phyloP scores from a whole-genome alignment of 495 filamentous ascomycete species.

The Aspergillus biplanus region DNA sequence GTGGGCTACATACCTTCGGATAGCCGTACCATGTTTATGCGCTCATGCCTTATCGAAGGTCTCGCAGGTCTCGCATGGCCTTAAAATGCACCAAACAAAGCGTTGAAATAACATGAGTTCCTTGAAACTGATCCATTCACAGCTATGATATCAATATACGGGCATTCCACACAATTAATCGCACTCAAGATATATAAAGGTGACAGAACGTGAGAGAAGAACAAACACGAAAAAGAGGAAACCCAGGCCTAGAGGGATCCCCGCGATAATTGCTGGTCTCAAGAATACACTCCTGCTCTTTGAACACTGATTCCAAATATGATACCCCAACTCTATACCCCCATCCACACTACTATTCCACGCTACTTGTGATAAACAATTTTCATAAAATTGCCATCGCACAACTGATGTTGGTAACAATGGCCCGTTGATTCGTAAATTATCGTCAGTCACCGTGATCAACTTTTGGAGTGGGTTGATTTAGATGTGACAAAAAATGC shows the following conservation, averaged over 20 bases:
- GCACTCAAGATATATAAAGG: conserved; percentile 18
- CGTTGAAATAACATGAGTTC: no score
- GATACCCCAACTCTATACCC: background rate
- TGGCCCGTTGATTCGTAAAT: conserved; percentile 16
- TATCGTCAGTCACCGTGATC: conserved; percentile 10
- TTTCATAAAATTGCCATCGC: conserved; percentile 8
- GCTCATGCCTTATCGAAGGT: no score
- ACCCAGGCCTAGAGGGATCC: conserved; percentile 4
- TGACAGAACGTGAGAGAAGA: background rate
- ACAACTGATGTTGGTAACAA: background rate
- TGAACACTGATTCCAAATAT: conserved; percentile 12
- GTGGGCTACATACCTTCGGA: no score
- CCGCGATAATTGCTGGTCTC: conserved; percentile 2
- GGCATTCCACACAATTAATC: conserved; percentile 7
- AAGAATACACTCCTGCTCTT: conserved; percentile 11
- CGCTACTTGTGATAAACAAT: conserved; percentile 11
- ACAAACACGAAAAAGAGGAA: background rate
- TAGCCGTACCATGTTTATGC: no score
- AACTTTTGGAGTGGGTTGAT: background rate
- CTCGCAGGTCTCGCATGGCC: no score
- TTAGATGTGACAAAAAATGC: conserved; percentile 2
- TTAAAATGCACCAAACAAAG: no score
- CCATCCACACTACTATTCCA: background rate
- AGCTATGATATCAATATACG: background rate
- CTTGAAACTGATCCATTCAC: background rate